Evolutionary conservation across 1,284 basidiomycete species (phyloP), one percentile per base, ranked within the genome.

Genomic region (Rhodotorula sp.): DNA sequence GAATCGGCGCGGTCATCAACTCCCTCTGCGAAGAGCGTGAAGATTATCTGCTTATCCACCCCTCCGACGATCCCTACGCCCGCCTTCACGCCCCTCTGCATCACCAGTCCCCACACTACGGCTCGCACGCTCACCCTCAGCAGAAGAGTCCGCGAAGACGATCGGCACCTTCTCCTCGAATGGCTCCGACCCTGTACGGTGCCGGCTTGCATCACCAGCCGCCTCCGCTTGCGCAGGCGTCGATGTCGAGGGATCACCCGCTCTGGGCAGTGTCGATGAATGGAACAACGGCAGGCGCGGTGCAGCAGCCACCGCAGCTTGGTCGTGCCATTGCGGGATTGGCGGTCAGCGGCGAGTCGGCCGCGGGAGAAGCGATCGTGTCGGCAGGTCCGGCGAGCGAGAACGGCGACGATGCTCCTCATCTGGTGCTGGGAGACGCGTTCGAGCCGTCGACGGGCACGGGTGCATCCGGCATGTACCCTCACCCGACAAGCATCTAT

Each of bases 1-100:
- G 69, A 30, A 65, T 77, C 13, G 72, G 71, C n/a, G 64, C 72
- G 29, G 65, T 79, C 54, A 76, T 79, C 62, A 71, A 73, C 53
- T 76, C 77, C 39, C 67, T 79, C 27, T 76, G 77, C 44, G 78
- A 79, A 66, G 78, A 79, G 61, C 75, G 78, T 24, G 76, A 79
- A 57, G 78, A 79, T 39, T 76, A 74, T 39, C 75, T 79, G 62
- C 69, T 78, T 52, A 76, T 74, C 53, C 77, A 77, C 56, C 78
- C 78, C 27, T 71, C 78, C 17, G 64, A 66, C 32, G n/a, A 30
- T 24, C 62, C 62, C 24, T 49, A 47, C 22, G 49, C 56, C n/a
- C 59, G 51, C 30, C 64, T 55, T 30, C 59, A 58, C 49, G 39
- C 55, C 5, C 57, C 36, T 22, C 58, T 44, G 22, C 51, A 61